A percentile compares a stretch with the other conserved stretches of the same genome.
phyloP scores from a whole-genome alignment of 2,329 filamentous ascomycete genomes.

The Xylariaceae sp. region DNA sequence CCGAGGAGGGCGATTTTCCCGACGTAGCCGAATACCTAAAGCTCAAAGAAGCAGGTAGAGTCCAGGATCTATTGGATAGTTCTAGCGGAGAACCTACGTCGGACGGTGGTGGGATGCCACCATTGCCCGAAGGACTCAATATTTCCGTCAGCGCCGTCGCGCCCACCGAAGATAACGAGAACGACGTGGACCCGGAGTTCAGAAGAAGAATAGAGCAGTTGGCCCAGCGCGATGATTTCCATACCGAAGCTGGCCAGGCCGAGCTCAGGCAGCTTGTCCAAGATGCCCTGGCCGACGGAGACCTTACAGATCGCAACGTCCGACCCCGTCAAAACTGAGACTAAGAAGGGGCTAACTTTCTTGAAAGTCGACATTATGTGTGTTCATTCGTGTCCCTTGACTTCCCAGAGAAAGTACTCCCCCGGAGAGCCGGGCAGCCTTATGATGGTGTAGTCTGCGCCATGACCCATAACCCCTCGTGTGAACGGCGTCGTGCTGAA shows the following conservation, averaged over 20 bases:
- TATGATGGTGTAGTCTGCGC: conserved; percentile 59
- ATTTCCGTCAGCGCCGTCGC: conserved; percentile 79
- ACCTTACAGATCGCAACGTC: conserved; percentile 67
- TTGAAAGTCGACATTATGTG: too few species aligned
- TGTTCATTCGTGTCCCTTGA: conserved; percentile 52
- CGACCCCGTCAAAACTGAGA: conserved; percentile 63
- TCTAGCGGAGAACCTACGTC: conserved; percentile 39
- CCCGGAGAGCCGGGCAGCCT: conserved; percentile 54
- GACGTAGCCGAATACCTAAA: conserved; percentile 75
- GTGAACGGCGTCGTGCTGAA: conserved; percentile 59
- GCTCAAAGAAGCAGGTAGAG: conserved; percentile 41
- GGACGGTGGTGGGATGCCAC: conserved; percentile 53
- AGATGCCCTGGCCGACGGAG: conserved; percentile 76
- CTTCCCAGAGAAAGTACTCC: conserved; percentile 67
- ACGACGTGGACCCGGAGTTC: conserved; percentile 80
- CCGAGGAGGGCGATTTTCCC: conserved; percentile 77
- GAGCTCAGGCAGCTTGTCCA: conserved; percentile 79
- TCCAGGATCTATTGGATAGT: conserved; percentile 36
- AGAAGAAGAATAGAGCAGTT: conserved; percentile 86
- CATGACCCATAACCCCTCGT: conserved; percentile 50
- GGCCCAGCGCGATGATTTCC: conserved; percentile 81
- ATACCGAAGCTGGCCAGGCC: conserved; percentile 78
- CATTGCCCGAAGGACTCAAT: conserved; percentile 75
- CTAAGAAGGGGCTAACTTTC: conserved; percentile 28
- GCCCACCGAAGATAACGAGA: conserved; percentile 62